Evolutionary conservation across 2,329 filamentous ascomycete species (phyloP).

Genomic region (Cordyceps pruinosa): DNA sequence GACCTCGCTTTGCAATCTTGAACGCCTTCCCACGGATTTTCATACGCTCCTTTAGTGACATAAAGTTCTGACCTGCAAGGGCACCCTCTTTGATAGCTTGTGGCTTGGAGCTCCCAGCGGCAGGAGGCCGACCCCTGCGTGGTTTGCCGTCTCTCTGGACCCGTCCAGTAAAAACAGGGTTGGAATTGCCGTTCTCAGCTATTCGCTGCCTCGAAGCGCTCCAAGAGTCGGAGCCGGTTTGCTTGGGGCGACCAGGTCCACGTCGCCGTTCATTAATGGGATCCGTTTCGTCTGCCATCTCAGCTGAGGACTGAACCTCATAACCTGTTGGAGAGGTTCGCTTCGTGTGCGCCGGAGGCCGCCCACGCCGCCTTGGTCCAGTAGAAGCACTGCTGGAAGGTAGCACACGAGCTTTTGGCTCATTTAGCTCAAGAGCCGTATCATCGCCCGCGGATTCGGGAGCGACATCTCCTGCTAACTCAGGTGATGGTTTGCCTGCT

Average conservation of each 20-base stretch:
- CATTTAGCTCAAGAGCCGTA: not conserved
- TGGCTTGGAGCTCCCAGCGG: conserved; percentile 13
- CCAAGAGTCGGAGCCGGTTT: conserved; percentile 22
- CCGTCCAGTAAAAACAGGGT: not conserved
- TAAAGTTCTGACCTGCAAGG: conserved; percentile 27
- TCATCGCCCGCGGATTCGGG: not conserved
- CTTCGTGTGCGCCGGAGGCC: conserved; percentile 12
- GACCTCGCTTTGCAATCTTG: conserved; percentile 39
- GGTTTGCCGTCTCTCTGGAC: not conserved
- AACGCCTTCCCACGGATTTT: conserved; percentile 46
- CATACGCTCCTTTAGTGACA: conserved; percentile 54
- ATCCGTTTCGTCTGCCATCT: not conserved
- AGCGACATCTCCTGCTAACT: not conserved
- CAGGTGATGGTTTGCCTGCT: not conserved
- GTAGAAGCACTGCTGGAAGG: not conserved
- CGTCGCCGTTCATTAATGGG: conserved; percentile 15
- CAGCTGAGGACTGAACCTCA: conserved; percentile 17
- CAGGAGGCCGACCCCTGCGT: conserved; percentile 21
- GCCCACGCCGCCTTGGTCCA: conserved; percentile 17
- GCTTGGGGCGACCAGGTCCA: conserved; percentile 22
- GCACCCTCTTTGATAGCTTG: not conserved
- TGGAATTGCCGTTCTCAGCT: not conserved
- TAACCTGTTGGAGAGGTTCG: conserved; percentile 10
- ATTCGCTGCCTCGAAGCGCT: conserved; percentile 12
- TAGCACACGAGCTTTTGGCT: not conserved